Base-by-base conservation (phyloP, 2,329 filamentous ascomycete genomes). In the Sporothrix euskadiensis region DNA sequence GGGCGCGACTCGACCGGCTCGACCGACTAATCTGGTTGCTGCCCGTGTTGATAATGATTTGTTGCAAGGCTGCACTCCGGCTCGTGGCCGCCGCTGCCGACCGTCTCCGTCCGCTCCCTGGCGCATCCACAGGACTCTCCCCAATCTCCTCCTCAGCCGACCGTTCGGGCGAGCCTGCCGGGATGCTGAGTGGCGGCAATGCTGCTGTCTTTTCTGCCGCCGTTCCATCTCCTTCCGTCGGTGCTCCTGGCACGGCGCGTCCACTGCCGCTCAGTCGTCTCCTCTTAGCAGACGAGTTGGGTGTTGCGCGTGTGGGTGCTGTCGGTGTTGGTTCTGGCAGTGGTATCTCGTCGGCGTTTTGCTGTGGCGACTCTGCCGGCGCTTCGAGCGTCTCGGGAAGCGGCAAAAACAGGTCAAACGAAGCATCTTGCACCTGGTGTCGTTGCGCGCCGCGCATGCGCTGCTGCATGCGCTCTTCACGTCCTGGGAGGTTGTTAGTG, bases 391-490 rank as follows among this genome's bases (percentile, higher is more conserved):
- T 70, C n/a, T 73, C 69, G 39, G 73, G 71, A 39, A 80, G 74
- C 19, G 81, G 79, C 54, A 86, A 80, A 74, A 83, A 83, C 39
- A 90, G 84, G 16, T 84, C 85, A 78, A 91, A 91, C 6, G 88
- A 88, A 12, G 89, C 84, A 75, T 90, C 87, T 75, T 84, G 87
- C 16, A 91, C 83, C 78, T 90, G 85, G 73, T 87, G 85, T 76
- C 85, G 85, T 76, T 88, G 87, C 57, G 89, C 88, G 75, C 89
- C 89, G 75, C 89, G 88, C 79, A 91, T 86, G 79, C 89, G 88
- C 82, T 89, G 85, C 75, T 88, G 88, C 82, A 90, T 85, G 78
- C 88, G 88, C 79, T 89, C 88, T 77, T 88, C 87, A 77, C 89
- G 88, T 78, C 84, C 86, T 88, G 73, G 49, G 14, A 41, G 41